phyloP scores from a whole-genome alignment of 2,329 filamentous ascomycete genomes.

The Alternaria solani region DNA sequence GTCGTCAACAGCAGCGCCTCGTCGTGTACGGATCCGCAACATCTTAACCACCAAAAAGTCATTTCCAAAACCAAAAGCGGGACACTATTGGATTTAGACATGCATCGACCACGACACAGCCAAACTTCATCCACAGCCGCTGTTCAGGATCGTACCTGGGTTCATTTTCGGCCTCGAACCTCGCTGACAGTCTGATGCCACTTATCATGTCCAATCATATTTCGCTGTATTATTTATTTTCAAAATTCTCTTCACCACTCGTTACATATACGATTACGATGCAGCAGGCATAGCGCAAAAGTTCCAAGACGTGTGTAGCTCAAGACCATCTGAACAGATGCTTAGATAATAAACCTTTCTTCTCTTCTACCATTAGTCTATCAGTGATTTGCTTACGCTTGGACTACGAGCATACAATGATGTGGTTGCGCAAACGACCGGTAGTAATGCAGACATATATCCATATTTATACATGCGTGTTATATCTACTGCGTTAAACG shows the following conservation, averaged over 20 bases:
- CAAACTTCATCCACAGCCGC: background rate
- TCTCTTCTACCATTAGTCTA: background rate
- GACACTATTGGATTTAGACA: background rate
- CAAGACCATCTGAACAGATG: background rate
- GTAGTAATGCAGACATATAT: background rate
- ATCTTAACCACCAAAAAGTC: background rate
- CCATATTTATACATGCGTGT: background rate
- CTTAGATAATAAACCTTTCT: background rate
- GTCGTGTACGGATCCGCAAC: background rate
- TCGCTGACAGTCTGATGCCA: background rate
- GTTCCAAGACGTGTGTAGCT: background rate
- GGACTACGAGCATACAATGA: too few relatives aligned
- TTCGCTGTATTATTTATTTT: background rate
- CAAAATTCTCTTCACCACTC: background rate
- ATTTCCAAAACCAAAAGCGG: background rate
- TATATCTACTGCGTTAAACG: too few relatives aligned
- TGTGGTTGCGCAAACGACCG: background rate
- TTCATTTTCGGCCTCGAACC: background rate
- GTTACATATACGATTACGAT: background rate
- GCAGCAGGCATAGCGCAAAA: background rate
- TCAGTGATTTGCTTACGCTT: fast-evolving
- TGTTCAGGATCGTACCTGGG: background rate
- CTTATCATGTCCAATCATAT: background rate
- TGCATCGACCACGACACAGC: background rate
- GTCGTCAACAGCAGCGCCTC: background rate